Evolutionary conservation across 192 early-diverging fungal species (phyloP).

Genomic region (Coemansia sp.): DNA sequence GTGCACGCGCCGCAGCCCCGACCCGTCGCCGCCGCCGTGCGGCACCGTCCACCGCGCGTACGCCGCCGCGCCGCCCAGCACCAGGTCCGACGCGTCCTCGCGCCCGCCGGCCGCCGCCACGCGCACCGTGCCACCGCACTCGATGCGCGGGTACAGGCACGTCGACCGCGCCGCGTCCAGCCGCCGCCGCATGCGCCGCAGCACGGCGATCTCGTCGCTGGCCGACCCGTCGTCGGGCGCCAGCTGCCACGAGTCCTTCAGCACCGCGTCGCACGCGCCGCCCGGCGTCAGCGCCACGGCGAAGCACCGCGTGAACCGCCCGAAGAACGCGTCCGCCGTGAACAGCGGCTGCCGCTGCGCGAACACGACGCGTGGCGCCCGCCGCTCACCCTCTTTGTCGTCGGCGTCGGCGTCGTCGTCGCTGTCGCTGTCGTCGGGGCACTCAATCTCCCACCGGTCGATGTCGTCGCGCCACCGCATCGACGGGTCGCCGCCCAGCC

Average conservation of each 20-base stretch:
- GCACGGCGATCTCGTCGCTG: constrained; percentile 33
- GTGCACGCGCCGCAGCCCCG: constrained; percentile 27
- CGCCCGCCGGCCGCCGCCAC: constrained; percentile 7
- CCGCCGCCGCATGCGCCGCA: constrained; percentile 22
- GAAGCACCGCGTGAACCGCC: constrained; percentile 45
- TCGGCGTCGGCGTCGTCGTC: constrained; percentile 13
- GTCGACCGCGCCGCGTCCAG: constrained; percentile 18
- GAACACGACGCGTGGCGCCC: constrained; percentile 21
- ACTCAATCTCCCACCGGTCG: constrained; percentile 39
- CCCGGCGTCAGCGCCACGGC: constrained; percentile 12
- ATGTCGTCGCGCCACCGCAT: constrained; percentile 33
- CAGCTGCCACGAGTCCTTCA: constrained; percentile 51
- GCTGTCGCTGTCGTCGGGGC: constrained; percentile 11
- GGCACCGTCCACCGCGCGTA: constrained; percentile 45
- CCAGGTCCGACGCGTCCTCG: constrained; percentile 31
- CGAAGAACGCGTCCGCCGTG: constrained; percentile 40
- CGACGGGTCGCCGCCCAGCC: constrained; percentile 36
- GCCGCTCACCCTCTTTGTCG: constrained; percentile 19
- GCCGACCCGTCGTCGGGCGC: constrained; percentile 5
- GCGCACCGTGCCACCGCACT: constrained; percentile 39
- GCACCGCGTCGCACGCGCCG: constrained; percentile 16
- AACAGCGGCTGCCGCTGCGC: constrained; percentile 29
- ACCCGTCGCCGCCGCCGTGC: constrained; percentile 13
- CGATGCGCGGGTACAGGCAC: constrained; percentile 26
- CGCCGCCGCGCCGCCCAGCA: constrained; percentile 20